Evolutionary conservation across 768 basidiomycete species (phyloP), one percentile per base, ranked within the genome.

Genomic region (Trametes cingulata): DNA sequence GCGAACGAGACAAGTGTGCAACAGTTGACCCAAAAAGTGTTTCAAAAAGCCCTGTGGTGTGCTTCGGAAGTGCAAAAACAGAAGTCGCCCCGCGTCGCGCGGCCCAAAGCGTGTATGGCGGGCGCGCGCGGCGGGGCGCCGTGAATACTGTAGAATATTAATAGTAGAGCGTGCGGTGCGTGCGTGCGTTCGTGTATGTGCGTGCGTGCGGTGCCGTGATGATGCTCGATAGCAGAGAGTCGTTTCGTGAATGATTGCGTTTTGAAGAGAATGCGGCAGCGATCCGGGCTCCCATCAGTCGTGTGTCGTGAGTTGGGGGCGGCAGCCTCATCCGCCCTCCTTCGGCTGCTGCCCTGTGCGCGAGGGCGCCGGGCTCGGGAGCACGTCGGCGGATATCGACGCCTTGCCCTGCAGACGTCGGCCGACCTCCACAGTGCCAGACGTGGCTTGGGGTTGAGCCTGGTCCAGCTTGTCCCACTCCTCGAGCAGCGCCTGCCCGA

Each of bases 401-500:
- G 52, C 61, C 52, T 57, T 55, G 52, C 61, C 56, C 43, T 35
- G 39, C 41, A 63, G 24, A 17, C 61, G 61, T 17, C 52, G 56
- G 29, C 61, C 52, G 20, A 62, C 51, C 17, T 63, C 56, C 36
- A 58, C 56, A 20, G 46, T 42, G 22, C 41, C 22, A 7, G 60
- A 37, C 39, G 61, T 14, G 45, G 54, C 39, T 64, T 56, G 65
- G 42, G 60, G 65, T 2, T 60, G 69, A 19, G 73, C 46, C 47
- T 55, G 45, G 8, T 58, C 61, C 24, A 43, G 39, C 52, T 62
- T 70, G 41, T 76, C 71, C 91, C 91, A 94, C 64, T 90, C 87
- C 6, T 85, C 84, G 56, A 95, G 54, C 39, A 95, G 72, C 62
- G 73, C 77, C 65, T 84, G 79, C 24, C 91, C 91, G 14, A 91